Conservation (phyloP, 805 yeast species). For the Candida ponderosae region DNA sequence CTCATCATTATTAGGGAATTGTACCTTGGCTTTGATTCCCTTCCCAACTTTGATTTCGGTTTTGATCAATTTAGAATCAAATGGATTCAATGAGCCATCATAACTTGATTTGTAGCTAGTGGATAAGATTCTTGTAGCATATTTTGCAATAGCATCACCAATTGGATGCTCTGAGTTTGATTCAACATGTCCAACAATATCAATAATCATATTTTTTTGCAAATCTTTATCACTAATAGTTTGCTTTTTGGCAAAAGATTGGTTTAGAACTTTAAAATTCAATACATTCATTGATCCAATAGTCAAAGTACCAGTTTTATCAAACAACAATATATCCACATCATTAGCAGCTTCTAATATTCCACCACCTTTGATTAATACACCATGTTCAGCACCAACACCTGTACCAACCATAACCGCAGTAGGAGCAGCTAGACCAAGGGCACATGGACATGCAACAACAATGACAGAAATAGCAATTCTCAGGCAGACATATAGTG, state of each 20-base stretch:
- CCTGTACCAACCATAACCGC: conserved; percentile 99
- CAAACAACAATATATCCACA: conserved; percentile 68
- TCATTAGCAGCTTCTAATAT: conserved; percentile 66
- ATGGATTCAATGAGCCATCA: not conserved
- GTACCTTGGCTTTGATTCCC: conserved; percentile 25
- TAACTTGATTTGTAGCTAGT: not conserved
- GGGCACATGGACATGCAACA: conserved; percentile 98
- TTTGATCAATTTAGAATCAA: conserved; percentile 7
- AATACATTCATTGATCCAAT: conserved; percentile 64
- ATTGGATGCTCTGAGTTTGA: conserved; percentile 79
- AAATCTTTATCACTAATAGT: conserved; percentile 2
- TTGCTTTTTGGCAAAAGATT: conserved; percentile 1
- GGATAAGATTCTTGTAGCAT: conserved; percentile 17
- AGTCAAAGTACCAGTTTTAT: conserved; percentile 94
- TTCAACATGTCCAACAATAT: conserved; percentile 52
- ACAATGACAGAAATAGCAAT: conserved; percentile 88
- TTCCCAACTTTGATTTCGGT: conserved; percentile 28
- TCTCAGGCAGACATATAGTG: conserved; percentile 60
- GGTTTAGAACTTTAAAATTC: conserved; percentile 10
- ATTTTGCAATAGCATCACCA: conserved; percentile 57
- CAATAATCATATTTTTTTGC: conserved; percentile 36
- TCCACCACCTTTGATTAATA: conserved; percentile 89
- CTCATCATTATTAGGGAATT: conserved; percentile 11
- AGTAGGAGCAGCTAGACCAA: conserved; percentile 96
- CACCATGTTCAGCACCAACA: conserved; percentile 84